Conservation (phyloP, 805 yeast species). For the Wickerhamomyces subpelliculosus region DNA sequence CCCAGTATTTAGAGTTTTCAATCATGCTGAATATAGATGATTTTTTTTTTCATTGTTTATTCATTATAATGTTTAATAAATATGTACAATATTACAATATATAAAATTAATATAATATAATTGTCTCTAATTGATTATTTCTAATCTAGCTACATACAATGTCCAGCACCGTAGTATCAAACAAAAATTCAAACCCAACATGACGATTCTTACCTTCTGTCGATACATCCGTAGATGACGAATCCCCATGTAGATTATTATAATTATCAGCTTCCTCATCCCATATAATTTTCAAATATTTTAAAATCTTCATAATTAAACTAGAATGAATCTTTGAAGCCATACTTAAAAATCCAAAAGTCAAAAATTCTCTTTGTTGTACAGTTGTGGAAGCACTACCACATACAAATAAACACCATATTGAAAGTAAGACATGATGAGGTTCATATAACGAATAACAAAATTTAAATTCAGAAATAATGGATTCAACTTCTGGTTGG, state of each 20-base stretch:
- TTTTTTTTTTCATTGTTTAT: background rate
- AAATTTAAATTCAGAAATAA: conserved; percentile 8
- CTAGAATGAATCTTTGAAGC: conserved; percentile 13
- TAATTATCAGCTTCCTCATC: no score
- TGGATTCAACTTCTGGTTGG: conserved; percentile 8
- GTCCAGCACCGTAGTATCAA: conserved; percentile 20
- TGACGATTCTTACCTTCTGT: background rate
- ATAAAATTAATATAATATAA: no score
- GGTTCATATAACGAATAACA: conserved; percentile 3
- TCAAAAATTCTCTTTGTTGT: conserved; percentile 10
- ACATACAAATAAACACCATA: conserved; percentile 20
- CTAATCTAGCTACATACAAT: conserved; percentile 10
- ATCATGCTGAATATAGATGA: conserved; percentile 7
- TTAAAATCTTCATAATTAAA: conserved; percentile 14
- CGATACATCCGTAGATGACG: no score
- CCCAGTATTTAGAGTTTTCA: conserved; percentile 28
- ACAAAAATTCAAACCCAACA: conserved; percentile 19
- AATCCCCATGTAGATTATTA: no score
- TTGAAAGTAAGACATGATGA: conserved; percentile 5
- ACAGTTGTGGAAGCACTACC: conserved; percentile 12
- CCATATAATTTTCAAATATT: conserved; percentile 20
- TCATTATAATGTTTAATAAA: background rate
- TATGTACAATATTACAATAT: background rate
- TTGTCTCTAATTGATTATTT: no score
- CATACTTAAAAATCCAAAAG: conserved; percentile 7